A percentile compares a stretch with the other conserved stretches of the same genome.
Conservation (phyloP, 1,139 yeast genomes). For the Kodamaea alishanica region DNA sequence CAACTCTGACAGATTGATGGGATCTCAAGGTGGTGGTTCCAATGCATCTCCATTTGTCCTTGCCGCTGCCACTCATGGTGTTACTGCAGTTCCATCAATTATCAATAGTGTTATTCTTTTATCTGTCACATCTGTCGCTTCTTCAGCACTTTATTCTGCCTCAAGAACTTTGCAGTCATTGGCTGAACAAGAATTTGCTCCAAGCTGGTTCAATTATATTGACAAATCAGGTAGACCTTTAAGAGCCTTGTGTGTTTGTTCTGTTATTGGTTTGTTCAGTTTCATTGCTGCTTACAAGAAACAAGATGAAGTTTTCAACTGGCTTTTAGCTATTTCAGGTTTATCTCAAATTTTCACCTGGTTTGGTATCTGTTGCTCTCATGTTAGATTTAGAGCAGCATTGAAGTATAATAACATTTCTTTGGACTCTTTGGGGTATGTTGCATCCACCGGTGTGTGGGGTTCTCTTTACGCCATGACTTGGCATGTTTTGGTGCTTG, state of each 20-base stretch:
- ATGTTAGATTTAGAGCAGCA: constrained; percentile 41
- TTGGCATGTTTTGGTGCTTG: constrained; percentile 33
- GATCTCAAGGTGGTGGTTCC: constrained; percentile 32
- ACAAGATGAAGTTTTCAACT: constrained; percentile 41
- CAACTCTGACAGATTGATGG: constrained; percentile 38
- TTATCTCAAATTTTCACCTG: constrained; percentile 43
- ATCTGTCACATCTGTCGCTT: constrained; percentile 45
- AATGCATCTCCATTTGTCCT: constrained; percentile 45
- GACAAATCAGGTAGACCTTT: constrained; percentile 45
- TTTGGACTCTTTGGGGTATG: constrained; percentile 36
- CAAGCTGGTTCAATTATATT: constrained; percentile 38
- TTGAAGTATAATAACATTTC: constrained; percentile 35
- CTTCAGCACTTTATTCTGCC: constrained; percentile 43
- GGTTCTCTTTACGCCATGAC: constrained; percentile 38
- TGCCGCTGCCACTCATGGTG: constrained; percentile 42
- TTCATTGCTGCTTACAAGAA: constrained; percentile 40
- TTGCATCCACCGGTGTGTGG: constrained; percentile 38
- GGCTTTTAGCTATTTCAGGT: constrained; percentile 45
- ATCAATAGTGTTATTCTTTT: constrained; percentile 43
- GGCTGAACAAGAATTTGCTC: constrained; percentile 44
- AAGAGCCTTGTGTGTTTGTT: constrained; percentile 33
- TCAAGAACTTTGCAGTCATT: constrained; percentile 44
- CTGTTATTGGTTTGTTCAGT: constrained; percentile 28
- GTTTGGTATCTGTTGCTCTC: constrained; percentile 41
- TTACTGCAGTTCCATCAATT: constrained; percentile 37